A percentile compares a stretch with the other conserved stretches of the same genome.
These are phyloP conservation scores for Cryphonectria parasitica DNA, from an alignment of 2,329 filamentous ascomycete species.

Conservation along the genomic window DNA sequence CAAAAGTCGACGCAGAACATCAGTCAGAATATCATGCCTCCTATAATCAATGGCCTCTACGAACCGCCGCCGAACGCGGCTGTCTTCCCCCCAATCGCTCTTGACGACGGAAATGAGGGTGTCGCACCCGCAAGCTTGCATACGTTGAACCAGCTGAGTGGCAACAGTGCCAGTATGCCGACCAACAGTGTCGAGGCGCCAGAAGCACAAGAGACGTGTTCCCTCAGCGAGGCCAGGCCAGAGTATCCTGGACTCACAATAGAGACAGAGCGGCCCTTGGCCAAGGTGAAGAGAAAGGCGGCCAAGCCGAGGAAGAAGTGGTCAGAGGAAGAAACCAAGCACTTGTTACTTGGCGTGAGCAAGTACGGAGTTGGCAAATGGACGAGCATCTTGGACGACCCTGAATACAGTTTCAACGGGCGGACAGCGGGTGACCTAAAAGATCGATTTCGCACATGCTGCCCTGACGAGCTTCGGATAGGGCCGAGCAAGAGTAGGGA, in stretches of 20 bases:
- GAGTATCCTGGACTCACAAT: constrained; percentile 30
- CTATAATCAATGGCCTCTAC: constrained; percentile 67
- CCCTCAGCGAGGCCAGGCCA: constrained; percentile 11
- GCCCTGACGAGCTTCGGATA: constrained; percentile 61
- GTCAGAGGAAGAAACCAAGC: constrained; percentile 67
- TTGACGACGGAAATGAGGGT: constrained; percentile 49
- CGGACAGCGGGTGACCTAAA: constrained; percentile 67
- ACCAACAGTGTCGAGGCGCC: constrained; percentile 34
- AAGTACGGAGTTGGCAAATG: constrained; percentile 68
- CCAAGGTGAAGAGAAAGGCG: constrained; percentile 56
- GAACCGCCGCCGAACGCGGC: constrained; percentile 64
- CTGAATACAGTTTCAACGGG: constrained; percentile 62
- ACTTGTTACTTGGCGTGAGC: constrained; percentile 63
- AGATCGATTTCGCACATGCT: constrained; percentile 69
- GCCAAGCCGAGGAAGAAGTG: constrained; percentile 65
- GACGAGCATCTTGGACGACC: constrained; percentile 66
- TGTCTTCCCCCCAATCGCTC: constrained; percentile 67
- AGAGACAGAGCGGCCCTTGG: constrained; percentile 39
- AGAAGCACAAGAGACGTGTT: constrained; percentile 26
- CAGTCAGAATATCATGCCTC: constrained; percentile 59
- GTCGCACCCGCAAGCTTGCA: constrained; percentile 39
- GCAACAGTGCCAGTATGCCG: constrained; percentile 22
- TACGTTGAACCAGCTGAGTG: constrained; percentile 46
- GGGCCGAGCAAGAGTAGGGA: constrained; percentile 36
- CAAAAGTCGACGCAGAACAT: constrained; percentile 60